Evolutionary conservation across 441 rosid genomes (phyloP).

Genomic region (Arabidopsis lyrata): DNA sequence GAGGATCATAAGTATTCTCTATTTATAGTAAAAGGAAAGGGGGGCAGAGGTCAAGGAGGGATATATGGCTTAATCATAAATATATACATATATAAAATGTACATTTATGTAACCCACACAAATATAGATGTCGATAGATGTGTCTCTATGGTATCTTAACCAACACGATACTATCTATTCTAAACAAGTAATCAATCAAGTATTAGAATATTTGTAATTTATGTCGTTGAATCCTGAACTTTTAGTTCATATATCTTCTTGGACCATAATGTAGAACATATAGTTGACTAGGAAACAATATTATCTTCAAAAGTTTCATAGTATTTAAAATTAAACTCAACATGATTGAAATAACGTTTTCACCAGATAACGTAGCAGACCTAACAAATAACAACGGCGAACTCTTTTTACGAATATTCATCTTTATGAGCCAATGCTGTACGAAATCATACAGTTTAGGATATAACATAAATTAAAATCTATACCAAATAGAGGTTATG

Average conservation of each 20-base stretch:
- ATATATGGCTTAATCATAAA: conserved; percentile 31
- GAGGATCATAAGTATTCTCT: conserved; percentile 28
- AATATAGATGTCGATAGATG: conserved; percentile 23
- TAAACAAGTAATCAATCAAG: conserved; percentile 19
- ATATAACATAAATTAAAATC: neutral
- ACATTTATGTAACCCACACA: conserved; percentile 2
- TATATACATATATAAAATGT: neutral
- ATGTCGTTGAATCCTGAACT: conserved; percentile 15
- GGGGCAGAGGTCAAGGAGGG: conserved; percentile 29
- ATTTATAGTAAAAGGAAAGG: conserved; percentile 36
- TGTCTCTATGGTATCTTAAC: conserved; percentile 32
- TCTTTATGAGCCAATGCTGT: no score
- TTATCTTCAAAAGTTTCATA: neutral
- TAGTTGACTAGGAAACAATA: neutral
- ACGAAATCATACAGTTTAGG: no score
- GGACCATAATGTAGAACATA: conserved; percentile 1
- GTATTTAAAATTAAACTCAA: conserved; percentile 1
- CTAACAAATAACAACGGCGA: neutral
- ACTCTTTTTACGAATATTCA: no score
- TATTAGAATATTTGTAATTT: neutral
- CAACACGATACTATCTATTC: conserved; percentile 23
- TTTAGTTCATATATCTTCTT: conserved; percentile 11
- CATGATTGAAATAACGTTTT: neutral
- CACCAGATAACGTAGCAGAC: neutral
- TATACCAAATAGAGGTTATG: neutral